A percentile compares a stretch with the other conserved stretches of the same genome.
Evolutionary conservation across 768 basidiomycete genomes (phyloP).

Genomic region (Boletellus emodensis): DNA sequence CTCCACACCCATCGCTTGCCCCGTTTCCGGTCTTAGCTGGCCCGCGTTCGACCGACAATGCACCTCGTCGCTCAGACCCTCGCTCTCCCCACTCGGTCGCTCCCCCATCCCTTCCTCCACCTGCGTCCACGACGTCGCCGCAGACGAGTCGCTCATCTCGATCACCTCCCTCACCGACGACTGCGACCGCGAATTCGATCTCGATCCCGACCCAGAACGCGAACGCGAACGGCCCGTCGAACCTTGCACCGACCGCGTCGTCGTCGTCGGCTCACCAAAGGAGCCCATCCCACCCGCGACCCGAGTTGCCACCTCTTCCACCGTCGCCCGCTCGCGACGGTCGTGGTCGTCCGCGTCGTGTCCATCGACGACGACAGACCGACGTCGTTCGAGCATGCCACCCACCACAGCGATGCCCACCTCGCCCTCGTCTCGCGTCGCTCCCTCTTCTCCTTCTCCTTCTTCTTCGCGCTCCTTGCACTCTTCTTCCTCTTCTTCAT

Average conservation of each 20-base stretch:
- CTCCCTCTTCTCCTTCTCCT: not conserved
- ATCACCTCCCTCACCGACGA: conserved; percentile 16
- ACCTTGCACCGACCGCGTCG: too few relatives aligned
- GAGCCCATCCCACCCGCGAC: too few relatives aligned
- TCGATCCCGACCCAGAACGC: not conserved
- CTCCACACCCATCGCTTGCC: not conserved
- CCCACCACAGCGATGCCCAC: too few relatives aligned
- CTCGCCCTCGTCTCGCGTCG: too few relatives aligned
- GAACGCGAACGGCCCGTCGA: too few relatives aligned
- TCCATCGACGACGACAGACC: not conserved
- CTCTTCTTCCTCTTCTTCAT: conserved; percentile 2
- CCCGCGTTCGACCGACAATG: conserved; percentile 2
- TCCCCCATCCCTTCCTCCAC: conserved; percentile 6
- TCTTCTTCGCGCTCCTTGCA: not conserved
- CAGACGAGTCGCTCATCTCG: conserved; percentile 20
- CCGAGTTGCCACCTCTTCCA: too few relatives aligned
- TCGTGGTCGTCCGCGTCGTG: not conserved
- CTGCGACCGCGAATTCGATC: conserved; percentile 10
- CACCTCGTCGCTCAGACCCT: not conserved
- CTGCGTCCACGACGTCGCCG: conserved; percentile 28
- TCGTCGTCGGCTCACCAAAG: too few relatives aligned
- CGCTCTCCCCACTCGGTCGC: conserved; percentile 4
- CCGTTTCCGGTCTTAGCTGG: not conserved
- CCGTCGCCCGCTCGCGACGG: too few relatives aligned
- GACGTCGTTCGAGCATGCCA: not conserved